Conservation (phyloP, 257 asterid genomes). For the Cinchona pubescens region DNA sequence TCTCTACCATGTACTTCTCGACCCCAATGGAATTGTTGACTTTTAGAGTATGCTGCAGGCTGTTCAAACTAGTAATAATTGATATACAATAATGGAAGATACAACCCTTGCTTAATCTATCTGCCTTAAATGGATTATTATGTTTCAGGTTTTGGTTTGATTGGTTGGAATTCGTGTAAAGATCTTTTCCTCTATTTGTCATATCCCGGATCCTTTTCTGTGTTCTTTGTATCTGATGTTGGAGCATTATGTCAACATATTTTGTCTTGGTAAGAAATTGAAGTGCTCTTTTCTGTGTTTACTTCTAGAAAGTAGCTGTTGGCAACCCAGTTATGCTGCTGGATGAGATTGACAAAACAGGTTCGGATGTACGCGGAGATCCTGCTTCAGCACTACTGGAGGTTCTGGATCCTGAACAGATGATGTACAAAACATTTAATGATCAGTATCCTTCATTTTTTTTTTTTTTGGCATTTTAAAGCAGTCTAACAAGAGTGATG, state of each 20-base stretch:
- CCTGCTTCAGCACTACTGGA: constrained; percentile 98
- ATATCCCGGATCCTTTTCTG: not conserved
- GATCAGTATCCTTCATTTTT: constrained; percentile 82
- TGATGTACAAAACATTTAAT: constrained; percentile 80
- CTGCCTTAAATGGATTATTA: not conserved
- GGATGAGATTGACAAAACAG: constrained; percentile 98
- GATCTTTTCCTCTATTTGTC: not conserved
- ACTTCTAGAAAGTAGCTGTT: constrained; percentile 79
- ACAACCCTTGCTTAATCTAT: not conserved
- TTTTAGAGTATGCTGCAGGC: not conserved
- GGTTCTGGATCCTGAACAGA: constrained; percentile 99
- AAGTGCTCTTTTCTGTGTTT: constrained; percentile 22
- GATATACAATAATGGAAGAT: not conserved
- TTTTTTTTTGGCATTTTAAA: not conserved
- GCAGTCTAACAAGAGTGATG: not conserved
- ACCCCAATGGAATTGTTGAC: not conserved
- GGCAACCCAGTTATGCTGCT: constrained; percentile 97
- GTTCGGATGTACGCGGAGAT: constrained; percentile 98
- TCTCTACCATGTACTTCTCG: not conserved
- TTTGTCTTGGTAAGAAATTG: not conserved
- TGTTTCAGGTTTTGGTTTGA: not conserved
- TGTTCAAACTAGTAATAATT: not conserved
- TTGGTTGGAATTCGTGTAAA: not conserved
- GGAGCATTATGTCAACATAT: not conserved
- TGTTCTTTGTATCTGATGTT: not conserved